These are phyloP conservation scores for Colletotrichum incanum DNA, from an alignment of 2,329 filamentous ascomycete genomes.

Conservation along the genomic window DNA sequence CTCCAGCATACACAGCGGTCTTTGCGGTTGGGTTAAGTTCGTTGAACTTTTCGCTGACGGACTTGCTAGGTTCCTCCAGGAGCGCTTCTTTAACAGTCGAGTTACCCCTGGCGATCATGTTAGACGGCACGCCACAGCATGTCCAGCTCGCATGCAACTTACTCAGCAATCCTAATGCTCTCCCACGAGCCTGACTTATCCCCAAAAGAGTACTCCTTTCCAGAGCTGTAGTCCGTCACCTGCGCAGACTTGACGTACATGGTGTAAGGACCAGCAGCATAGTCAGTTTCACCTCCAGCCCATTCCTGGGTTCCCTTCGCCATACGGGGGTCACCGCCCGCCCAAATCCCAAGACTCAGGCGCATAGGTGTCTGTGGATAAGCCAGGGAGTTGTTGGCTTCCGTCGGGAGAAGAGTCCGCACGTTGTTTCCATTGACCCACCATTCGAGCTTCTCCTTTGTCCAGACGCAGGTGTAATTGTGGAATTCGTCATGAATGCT, in stretches of 20 bases:
- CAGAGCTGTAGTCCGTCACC: constrained; percentile 72
- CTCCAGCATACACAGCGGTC: constrained; percentile 67
- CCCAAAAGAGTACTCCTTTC: constrained; percentile 76
- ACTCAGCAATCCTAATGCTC: constrained; percentile 70
- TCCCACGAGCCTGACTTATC: constrained; percentile 74
- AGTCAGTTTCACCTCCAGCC: constrained; percentile 81
- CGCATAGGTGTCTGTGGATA: constrained; percentile 86
- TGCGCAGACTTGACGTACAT: constrained; percentile 79
- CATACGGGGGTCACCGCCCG: constrained; percentile 71
- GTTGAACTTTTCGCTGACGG: constrained; percentile 68
- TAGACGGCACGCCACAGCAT: constrained; percentile 30
- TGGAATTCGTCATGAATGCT: constrained; percentile 75
- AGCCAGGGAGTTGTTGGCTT: constrained; percentile 73
- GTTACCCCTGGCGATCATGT: constrained; percentile 63
- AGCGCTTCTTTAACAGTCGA: constrained; percentile 68
- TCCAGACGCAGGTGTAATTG: constrained; percentile 86
- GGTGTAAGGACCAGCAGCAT: constrained; percentile 75
- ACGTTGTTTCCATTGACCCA: constrained; percentile 78
- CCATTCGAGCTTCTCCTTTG: constrained; percentile 75
- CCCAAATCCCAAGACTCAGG: constrained; percentile 77
- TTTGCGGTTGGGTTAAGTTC: constrained; percentile 66
- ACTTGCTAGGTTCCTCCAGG: constrained; percentile 57
- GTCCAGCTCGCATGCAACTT: background rate
- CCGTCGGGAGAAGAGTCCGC: constrained; percentile 73
- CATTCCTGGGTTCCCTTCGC: constrained; percentile 74